Conservation (phyloP, 768 basidiomycete species). For the Clitopilus hobsonii region DNA sequence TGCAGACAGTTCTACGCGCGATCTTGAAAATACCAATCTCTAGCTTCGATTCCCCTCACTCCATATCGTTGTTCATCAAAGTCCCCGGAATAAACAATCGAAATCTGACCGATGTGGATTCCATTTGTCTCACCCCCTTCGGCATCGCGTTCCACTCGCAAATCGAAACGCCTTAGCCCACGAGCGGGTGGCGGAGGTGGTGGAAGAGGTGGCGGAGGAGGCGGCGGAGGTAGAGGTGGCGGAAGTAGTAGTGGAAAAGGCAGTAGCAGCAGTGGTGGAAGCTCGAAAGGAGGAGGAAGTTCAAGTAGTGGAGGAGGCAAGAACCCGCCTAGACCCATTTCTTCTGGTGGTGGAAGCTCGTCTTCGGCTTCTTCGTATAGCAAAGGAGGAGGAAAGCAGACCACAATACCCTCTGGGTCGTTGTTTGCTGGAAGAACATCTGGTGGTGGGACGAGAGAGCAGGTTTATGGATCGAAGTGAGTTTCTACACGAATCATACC, state of each 20-base stretch:
- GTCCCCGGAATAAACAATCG: too few relatives aligned
- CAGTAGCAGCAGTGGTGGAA: background rate
- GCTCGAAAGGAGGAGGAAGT: background rate
- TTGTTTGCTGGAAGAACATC: slow-evolving; percentile 40
- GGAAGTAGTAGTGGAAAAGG: background rate
- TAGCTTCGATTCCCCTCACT: too few relatives aligned
- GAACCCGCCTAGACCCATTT: background rate
- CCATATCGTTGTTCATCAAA: too few relatives aligned
- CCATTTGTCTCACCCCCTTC: too few relatives aligned
- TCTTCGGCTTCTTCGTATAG: slow-evolving; percentile 21
- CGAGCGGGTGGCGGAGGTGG: too few relatives aligned
- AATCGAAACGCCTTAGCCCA: too few relatives aligned
- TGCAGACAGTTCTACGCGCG: too few relatives aligned
- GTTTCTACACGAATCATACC: slow-evolving; percentile 3
- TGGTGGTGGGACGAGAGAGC: slow-evolving; percentile 47
- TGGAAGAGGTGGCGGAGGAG: too few relatives aligned
- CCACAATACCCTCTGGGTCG: slow-evolving; percentile 38
- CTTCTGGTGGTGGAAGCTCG: slow-evolving; percentile 11
- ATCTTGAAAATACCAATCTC: too few relatives aligned
- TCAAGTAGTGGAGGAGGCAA: background rate
- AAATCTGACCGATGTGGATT: too few relatives aligned
- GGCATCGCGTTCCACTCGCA: too few relatives aligned
- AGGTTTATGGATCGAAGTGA: slow-evolving; percentile 41
- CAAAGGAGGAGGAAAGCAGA: slow-evolving; percentile 22
- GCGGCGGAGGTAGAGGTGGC: background rate